A percentile compares a stretch with the other conserved stretches of the same genome.
phyloP scores from a whole-genome alignment of 2,329 filamentous ascomycete genomes.

The Taxawa tesnikishii region DNA sequence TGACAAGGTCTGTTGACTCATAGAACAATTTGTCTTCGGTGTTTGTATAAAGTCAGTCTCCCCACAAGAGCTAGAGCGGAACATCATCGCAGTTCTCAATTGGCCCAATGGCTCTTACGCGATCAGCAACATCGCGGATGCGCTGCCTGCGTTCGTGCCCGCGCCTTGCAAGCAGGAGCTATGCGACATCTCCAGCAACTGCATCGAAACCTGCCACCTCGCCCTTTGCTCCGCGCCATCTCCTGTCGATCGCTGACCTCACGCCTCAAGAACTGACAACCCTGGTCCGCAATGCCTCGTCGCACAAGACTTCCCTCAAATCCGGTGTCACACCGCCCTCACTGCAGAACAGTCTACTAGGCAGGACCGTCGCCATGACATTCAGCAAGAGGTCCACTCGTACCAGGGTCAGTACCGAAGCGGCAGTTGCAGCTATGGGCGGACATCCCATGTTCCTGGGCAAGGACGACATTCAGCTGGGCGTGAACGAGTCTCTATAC shows the following conservation, averaged over 20 bases:
- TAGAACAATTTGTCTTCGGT: too few relatives aligned
- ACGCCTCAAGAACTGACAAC: constrained; percentile 65
- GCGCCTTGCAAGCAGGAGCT: constrained; percentile 1
- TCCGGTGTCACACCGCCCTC: constrained; percentile 44
- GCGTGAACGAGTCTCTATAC: constrained; percentile 89
- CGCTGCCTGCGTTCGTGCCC: neutral
- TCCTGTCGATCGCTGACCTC: constrained; percentile 85
- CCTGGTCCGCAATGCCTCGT: constrained; percentile 70
- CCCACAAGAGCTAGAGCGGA: too few relatives aligned
- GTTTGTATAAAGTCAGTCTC: too few relatives aligned
- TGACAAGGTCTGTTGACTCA: too few relatives aligned
- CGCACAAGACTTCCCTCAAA: constrained; percentile 68
- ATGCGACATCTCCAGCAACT: constrained; percentile 12
- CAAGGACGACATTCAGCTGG: constrained; percentile 91
- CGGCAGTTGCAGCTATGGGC: constrained; percentile 74
- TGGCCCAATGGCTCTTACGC: neutral
- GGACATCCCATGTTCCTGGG: constrained; percentile 95
- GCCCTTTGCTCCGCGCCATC: constrained; percentile 61
- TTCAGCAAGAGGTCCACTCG: constrained; percentile 94
- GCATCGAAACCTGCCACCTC: constrained; percentile 30
- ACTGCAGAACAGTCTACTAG: constrained; percentile 51
- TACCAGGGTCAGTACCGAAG: constrained; percentile 87
- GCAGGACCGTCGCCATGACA: constrained; percentile 83
- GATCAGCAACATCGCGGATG: neutral
- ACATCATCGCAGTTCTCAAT: neutral